These are phyloP conservation scores for Oenanthe sinensis DNA, from an alignment of 129 eudicot genomes.

Conservation along the genomic window DNA sequence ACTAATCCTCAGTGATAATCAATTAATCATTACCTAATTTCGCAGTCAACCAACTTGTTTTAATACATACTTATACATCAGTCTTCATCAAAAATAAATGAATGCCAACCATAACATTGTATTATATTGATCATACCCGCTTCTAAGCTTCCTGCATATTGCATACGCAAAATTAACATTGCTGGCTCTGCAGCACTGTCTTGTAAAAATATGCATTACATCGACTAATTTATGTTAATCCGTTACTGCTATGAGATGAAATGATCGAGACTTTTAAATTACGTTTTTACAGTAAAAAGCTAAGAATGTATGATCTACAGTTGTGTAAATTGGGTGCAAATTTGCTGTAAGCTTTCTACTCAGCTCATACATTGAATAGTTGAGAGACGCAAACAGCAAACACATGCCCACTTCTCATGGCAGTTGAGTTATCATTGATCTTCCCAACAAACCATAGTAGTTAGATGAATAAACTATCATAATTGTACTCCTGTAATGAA, in stretches of 20 bases:
- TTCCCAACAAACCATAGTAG: conserved; percentile 11
- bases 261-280: not conserved
- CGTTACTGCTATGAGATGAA: not conserved
- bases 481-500: not conserved
- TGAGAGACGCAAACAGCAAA: not conserved
- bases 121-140: too few species aligned
- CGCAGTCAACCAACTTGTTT: conserved; percentile 7
- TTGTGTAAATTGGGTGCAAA: not conserved
- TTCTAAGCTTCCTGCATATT: not conserved
- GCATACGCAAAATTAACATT: not conserved
- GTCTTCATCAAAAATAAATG: not conserved
- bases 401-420: conserved; percentile 7
- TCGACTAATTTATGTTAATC: not conserved
- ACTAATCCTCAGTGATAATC: not conserved
- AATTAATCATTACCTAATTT: conserved; percentile 4
- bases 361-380: not conserved
- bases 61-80: not conserved
- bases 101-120: not conserved
- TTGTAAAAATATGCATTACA: not conserved
- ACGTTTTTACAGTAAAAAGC: not conserved
- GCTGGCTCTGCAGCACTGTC: not conserved
- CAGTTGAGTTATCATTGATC: conserved; percentile 7
- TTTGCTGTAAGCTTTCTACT: not conserved
- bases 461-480: conserved; percentile 6
- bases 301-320: not conserved